These are phyloP conservation scores for Colletotrichum sp. DNA, from an alignment of 2,329 filamentous ascomycete genomes.

Conservation along the genomic window DNA sequence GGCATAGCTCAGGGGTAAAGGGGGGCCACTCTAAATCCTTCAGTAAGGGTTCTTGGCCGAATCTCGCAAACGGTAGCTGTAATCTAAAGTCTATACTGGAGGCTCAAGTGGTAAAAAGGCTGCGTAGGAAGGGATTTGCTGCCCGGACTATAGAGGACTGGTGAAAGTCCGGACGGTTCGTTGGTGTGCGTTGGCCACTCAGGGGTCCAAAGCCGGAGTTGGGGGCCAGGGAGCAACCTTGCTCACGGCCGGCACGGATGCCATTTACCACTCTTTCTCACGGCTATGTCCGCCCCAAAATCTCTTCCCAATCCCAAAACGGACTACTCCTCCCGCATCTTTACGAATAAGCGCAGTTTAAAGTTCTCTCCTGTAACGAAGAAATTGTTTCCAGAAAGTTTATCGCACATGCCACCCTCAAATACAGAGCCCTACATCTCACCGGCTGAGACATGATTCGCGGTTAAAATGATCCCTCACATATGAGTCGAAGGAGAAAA, in stretches of 20 bases:
- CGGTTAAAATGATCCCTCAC: background rate
- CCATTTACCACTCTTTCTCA: background rate
- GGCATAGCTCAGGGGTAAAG: background rate
- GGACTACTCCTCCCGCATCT: background rate
- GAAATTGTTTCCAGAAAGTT: background rate
- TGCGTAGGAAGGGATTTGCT: background rate
- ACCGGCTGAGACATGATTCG: background rate
- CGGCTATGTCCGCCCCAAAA: background rate
- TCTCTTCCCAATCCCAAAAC: background rate
- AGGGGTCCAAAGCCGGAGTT: background rate
- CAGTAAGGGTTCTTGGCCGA: background rate
- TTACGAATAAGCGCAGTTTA: background rate
- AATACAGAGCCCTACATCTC: background rate
- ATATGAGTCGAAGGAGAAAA: background rate
- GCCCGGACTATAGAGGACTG: background rate
- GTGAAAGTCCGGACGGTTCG: background rate
- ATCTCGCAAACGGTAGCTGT: background rate
- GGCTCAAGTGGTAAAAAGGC: background rate
- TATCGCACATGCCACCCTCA: background rate
- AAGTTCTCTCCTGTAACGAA: conserved; percentile 10
- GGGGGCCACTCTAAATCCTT: background rate
- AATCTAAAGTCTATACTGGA: background rate
- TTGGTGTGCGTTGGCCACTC: background rate
- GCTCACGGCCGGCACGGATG: background rate
- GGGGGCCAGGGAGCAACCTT: background rate